Evolutionary conservation across 805 yeast genomes (phyloP), one percentile per base, ranked within the genome.

Genomic region (Nematodospora valgi): DNA sequence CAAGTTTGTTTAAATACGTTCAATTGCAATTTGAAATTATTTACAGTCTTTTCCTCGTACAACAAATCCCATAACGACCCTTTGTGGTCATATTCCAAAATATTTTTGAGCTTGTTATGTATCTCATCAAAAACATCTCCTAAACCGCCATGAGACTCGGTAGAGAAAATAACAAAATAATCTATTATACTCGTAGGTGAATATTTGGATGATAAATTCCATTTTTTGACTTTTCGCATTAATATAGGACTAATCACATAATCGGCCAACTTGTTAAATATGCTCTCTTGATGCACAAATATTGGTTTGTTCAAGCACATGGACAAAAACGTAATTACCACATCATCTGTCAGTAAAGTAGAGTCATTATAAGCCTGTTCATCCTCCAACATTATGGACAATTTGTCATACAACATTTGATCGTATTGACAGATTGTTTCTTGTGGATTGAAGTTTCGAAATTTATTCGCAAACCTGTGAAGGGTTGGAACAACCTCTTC

Each of bases 271-370:
- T 24, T 32, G 5, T 32, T 29, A 32, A 32, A 24, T 12, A 24
- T 18, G 5, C 3, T 10, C 14, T 23, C 29, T 24, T 32, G 35
- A 12, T 32, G 29, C 18, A 24, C 14, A 24, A 32, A 32, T 9
- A 32, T 24, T 17, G 28, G 26, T 11, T 16, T 23, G 5, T 25
- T 18, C 13, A 32, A 16, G 29, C 35, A 32, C 4, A 32, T 32
- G 18, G 35, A 32, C n/a, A n/a, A n/a, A 24, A 32, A 24, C 3
- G 24, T n/a, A 4, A 16, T 18, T 3, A 32, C 23, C 9, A 32
- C 18, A 12, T 23, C 35, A 18, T 32, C 35, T 13, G 13, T 6
- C 4, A 4, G 9, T 12, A 32, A 18, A 17, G 5, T 12, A 6
- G 5, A 5, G 18, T 16, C 10, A 16, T 32, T 13, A n/a, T 32